Evolutionary conservation across 2,329 filamentous ascomycete species (phyloP).

Genomic region (Balansia obtecta): DNA sequence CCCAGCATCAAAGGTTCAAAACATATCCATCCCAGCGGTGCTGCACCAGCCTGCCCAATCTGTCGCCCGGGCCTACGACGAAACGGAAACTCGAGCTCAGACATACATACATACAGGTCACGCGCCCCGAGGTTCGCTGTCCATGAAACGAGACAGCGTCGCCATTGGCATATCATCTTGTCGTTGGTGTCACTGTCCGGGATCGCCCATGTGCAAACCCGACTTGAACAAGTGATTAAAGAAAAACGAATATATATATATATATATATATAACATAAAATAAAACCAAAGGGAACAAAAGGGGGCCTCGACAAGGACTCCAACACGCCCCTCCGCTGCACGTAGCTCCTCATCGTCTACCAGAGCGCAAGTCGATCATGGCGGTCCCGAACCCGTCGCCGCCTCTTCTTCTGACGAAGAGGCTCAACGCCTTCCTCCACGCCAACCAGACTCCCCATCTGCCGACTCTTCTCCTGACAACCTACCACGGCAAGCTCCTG

Average conservation of each 20-base stretch:
- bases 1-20: neutral
- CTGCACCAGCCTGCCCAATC: neutral
- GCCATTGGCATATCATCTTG: too few species aligned
- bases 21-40: neutral
- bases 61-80: neutral
- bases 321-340: too few species aligned
- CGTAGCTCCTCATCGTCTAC: neutral
- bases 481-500: slow-evolving; percentile 49
- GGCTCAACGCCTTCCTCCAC: slow-evolving; percentile 48
- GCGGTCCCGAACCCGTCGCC: slow-evolving; percentile 31
- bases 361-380: slow-evolving; percentile 13
- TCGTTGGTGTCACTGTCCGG: too few species aligned
- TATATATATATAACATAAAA: too few species aligned
- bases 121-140: neutral
- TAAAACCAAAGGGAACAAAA: neutral
- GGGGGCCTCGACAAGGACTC: too few species aligned
- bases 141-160: too few species aligned
- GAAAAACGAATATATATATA: too few species aligned
- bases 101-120: neutral
- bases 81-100: neutral
- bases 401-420: slow-evolving; percentile 52
- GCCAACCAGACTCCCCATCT: slow-evolving; percentile 44
- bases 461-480: slow-evolving; percentile 47
- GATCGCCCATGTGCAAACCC: too few species aligned
- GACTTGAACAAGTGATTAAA: neutral